Evolutionary conservation across 257 asterid species (phyloP), one percentile per base, ranked within the genome.

Genomic region (Ajuga chamaepitys): DNA sequence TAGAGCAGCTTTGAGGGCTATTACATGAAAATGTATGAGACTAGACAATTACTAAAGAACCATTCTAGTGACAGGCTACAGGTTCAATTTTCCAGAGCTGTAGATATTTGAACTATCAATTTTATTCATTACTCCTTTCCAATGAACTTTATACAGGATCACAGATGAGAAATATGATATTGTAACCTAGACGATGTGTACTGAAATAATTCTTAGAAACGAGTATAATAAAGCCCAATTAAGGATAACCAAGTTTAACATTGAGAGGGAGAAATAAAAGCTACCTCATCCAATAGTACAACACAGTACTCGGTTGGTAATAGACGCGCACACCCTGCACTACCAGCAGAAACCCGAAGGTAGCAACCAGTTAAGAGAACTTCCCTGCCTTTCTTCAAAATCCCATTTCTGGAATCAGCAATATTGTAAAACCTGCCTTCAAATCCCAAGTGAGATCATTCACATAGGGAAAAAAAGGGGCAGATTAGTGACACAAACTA

Each of bases 261-360:
- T 35, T 50, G 44, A 58, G 18, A 45, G 9, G 54, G 24, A 62
- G 24, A 45, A 38, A 46, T 58, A 24, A 55, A 67, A 5, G 58
- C 62, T 81, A 90, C 99, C 95, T 85, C 97, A 66, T 94, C 95
- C 78, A 94, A 74, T 70, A 94, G 71, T 63, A 86, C 85, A 48
- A 86, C 88, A 70, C 88, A 85, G 75, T 86, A 83, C 67, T 94
- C 99, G 7, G 99, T 86, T 55, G 99, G 99, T 70, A 90, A 79
- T 72, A 94, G 96, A 20, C 99, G 87, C 56, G 87, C 72, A 13
- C 74, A 71, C 46, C 62, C 80, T n/a, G 81, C 77, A 57, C 66
- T 69, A 64, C 88, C 91, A 25, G 75, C 28, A 64, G 91, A 72
- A 73, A 79, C 83, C 71, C 95, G 87, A 64, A 90, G 95, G 82